Base-by-base conservation (phyloP, 257 asterid genomes). In the Craterostigma plantagineum region DNA sequence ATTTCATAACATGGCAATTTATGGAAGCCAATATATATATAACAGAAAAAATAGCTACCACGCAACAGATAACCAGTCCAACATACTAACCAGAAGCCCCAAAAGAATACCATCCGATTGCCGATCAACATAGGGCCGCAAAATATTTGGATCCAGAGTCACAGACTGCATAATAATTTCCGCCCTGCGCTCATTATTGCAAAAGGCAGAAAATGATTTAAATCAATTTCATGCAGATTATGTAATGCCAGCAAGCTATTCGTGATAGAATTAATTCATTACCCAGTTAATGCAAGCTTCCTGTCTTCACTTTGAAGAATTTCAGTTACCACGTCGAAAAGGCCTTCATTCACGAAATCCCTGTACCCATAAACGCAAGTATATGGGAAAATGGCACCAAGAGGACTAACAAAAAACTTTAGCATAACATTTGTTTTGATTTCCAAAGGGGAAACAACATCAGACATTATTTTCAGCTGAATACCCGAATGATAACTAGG, bases 271-370 rank as follows among this genome's bases (percentile, higher is more conserved):
- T 62, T 43, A 48, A 45, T 46, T 56, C 65, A 59, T 63, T 79
- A 87, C 98, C 98, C 98, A 48, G 68, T 79, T 69, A 83, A 73
- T 34, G 83, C 76, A 63, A 87, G 93, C 59, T 75, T 87, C 53
- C 72, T 63, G 69, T 87, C 98, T 59, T 69, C 71, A 60, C 81
- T 74, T 60, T 68, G 83, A 69, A 87, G 62, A 57, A 79, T 66
- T 48, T 70, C 93, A 41, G 79, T 74, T 52, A 82, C 49, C 58
- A 87, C 57, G 53, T 87, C 92, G 55, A 87, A 80, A 48, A 87
- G 70, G 52, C 98, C 98, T 73, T 82, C 95, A 44, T 35, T 68
- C 33, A 69, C 92, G 45, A 87, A 92, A 68, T 87, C 98, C 86
- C 98, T 87, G 55, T 62, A 77, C 44, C 56, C 46, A 63, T 36